Conservation (phyloP, 139 green algal genomes). For the Auxenochlorella pyrenoidosa region DNA sequence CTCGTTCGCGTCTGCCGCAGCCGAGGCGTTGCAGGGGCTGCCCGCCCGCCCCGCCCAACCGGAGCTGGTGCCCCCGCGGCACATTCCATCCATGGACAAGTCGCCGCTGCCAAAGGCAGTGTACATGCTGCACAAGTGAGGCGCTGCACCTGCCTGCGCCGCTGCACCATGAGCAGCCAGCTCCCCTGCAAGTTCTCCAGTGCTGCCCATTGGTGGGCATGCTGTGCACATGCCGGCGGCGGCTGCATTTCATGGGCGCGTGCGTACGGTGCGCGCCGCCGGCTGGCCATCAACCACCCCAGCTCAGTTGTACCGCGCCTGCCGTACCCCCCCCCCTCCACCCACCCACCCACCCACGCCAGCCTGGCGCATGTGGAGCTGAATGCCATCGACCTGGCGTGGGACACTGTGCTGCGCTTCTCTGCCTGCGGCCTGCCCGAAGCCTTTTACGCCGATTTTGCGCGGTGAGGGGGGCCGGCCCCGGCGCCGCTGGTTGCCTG, state of each 20-base stretch:
- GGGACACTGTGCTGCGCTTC: conserved; percentile 85
- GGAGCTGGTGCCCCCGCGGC: conserved; percentile 32
- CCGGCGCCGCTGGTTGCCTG: not conserved
- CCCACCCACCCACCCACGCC: not conserved
- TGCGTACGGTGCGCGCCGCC: too few species aligned
- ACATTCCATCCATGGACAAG: conserved; percentile 37
- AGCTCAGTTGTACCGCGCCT: too few species aligned
- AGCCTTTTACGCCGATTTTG: conserved; percentile 87
- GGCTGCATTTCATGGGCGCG: not conserved
- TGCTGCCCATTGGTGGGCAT: not conserved
- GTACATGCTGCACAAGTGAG: conserved; percentile 83
- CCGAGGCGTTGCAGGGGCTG: not conserved
- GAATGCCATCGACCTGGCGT: conserved; percentile 91
- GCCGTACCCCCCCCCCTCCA: too few species aligned
- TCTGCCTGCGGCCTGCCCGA: conserved; percentile 48
- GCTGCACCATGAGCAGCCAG: too few species aligned
- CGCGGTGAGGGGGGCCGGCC: conserved; percentile 1
- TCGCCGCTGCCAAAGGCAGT: conserved; percentile 55
- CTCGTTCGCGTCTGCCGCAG: not conserved
- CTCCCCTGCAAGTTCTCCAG: not conserved
- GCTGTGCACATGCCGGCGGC: too few species aligned
- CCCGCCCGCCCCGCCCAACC: not conserved
- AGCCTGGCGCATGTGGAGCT: conserved; percentile 86
- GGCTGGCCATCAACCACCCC: too few species aligned
- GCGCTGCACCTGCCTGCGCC: conserved; percentile 38